Base-by-base conservation (phyloP, 208 protist species). In the Acanthamoeba pearcei region DNA sequence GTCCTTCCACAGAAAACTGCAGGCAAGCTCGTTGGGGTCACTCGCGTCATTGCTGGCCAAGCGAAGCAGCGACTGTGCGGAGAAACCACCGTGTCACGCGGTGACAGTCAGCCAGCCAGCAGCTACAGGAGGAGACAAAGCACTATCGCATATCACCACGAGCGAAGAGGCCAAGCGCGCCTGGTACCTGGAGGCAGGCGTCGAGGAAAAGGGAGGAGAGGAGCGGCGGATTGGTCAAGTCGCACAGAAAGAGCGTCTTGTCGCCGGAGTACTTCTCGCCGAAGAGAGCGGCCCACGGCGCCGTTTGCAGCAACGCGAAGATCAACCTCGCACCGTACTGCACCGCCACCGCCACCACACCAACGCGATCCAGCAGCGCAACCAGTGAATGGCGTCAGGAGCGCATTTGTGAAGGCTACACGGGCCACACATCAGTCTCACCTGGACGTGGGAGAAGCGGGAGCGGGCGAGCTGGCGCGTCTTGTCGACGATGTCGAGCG, bases 1-100 rank as follows among this genome's bases (percentile, higher is more conserved):
- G 62, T 91, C 85, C 85, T 91, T 91, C 76, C 76, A 83, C 76
- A 91, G 24, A 15, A 91, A 91, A 53, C 85, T 51, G 42, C 53
- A 64, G 10, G 85, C 51, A 24, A 70, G 42, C 32, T 46, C 35
- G 53, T 72, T 42, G 6, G 10, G 35, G 8, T 83, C 76, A 22
- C 8, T n/a, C 24, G 27, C 12, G 42, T 55, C 46, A 19, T 83
- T n/a, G 19, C 42, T 83, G 5, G 46, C 42, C 46, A 83, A 13
- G 42, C 76, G 46, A 24, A 83, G 35, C 35, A 83, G 42, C 8
- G 76, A 83, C 76, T 83, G 10, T n/a, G 74, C n/a, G 4, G 13
- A n/a, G 8, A 88, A 53, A 15, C 13, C n/a, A 51, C 35, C 35
- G 35, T 38, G 17, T 10, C 27, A 90, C 53, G 35, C 57, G 22